Base-by-base conservation (phyloP, 257 asterid species). In the Salvia hispanica region DNA sequence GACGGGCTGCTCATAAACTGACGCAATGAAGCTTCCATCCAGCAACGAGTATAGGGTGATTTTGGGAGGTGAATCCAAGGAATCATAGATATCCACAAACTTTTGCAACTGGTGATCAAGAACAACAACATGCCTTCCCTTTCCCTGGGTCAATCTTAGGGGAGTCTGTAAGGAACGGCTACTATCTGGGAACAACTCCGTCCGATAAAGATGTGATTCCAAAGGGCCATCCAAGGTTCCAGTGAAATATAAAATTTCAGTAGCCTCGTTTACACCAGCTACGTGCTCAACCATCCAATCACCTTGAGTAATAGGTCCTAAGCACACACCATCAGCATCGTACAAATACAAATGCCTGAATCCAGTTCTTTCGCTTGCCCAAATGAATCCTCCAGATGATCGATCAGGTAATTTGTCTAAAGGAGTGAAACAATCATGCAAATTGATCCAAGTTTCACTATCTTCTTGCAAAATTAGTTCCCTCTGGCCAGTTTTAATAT, bases 341-440 rank as follows among this genome's bases (percentile, higher is more conserved):
- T 90, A 88, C 71, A 92, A 63, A 76, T 92, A 90, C 65, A 92
- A 79, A 80, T 90, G 98, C 48, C 88, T 79, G 75, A 83, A 92
- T 60, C 97, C 98, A 0, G 96, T 83, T 82, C 76, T 88, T 74
- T 92, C 98, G 43, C 98, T 88, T 0, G 96, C 93, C 98, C 98
- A 92, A 65, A 90, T 80, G 80, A 92, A 92, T 4, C 95, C 95
- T 10, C 88, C 86, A 7, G 78, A 82, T 21, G 80, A 66, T 71
- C 72, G 80, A 58, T 77, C 64, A 9, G 84, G 89, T 67, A 87
- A 70, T 73, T 72, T 86, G 69, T 88, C 96, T 67, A 92, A 62
- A 59, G 96, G 88, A 57, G 92, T 82, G 78, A 92, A 92, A 82
- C 89, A 92, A 71, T 92, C 98, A 45, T 92, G 98, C 72, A 92